These are phyloP conservation scores for Dactylonectria macrodidyma DNA, from an alignment of 2,329 filamentous ascomycete genomes.

Conservation along the genomic window DNA sequence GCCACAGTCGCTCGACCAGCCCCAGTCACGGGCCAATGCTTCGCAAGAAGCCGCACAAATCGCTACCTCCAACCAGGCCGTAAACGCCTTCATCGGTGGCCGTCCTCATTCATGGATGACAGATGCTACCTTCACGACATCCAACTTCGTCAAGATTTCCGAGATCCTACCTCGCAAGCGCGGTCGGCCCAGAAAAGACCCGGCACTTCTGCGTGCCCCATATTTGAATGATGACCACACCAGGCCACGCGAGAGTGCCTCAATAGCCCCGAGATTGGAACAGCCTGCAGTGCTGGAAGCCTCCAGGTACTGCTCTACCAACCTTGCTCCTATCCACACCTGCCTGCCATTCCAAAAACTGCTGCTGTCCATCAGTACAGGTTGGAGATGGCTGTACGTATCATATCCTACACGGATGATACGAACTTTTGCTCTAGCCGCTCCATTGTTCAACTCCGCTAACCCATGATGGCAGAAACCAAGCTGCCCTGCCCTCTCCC, in stretches of 20 bases:
- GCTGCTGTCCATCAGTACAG: not conserved
- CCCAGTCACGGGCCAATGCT: conserved; percentile 36
- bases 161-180: conserved; percentile 41
- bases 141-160: conserved; percentile 21
- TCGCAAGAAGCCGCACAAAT: conserved; percentile 48
- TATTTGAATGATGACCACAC: conserved; percentile 32
- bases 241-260: too few relatives aligned
- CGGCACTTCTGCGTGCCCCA: conserved; percentile 7
- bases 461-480: conserved; percentile 36
- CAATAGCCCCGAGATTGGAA: conserved; percentile 25
- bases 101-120: conserved; percentile 52
- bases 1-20: conserved; percentile 39
- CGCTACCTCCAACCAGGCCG: conserved; percentile 58
- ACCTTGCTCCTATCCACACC: not conserved
- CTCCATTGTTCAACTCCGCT: conserved; percentile 27
- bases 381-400: not conserved
- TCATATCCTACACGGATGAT: conserved; percentile 1
- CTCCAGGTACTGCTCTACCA: conserved; percentile 16
- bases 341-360: not conserved
- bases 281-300: conserved; percentile 25
- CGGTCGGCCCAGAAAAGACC: conserved; percentile 34
- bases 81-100: conserved; percentile 57
- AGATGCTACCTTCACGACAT: conserved; percentile 27
- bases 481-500: conserved; percentile 71
- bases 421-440: conserved; percentile 6